A percentile compares a stretch with the other conserved stretches of the same genome.
phyloP scores from a whole-genome alignment of 495 filamentous ascomycete species.

The Daldinia concentrica region DNA sequence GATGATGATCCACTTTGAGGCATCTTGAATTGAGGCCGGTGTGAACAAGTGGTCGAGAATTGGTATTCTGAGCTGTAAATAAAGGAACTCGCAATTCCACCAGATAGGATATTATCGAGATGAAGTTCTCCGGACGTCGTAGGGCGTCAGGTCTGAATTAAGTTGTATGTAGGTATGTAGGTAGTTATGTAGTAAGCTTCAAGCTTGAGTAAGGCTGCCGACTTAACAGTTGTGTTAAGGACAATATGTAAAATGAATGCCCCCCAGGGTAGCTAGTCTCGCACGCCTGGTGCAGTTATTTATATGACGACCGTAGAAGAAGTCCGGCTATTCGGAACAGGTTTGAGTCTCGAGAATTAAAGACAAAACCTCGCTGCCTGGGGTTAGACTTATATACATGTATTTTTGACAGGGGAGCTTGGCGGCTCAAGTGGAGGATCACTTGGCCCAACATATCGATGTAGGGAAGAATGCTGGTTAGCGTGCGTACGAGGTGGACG shows the following conservation, averaged over 20 bases:
- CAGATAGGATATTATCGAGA: background rate
- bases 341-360: background rate
- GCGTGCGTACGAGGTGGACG: conserved; percentile 23
- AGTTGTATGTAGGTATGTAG: background rate
- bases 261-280: conserved; percentile 34
- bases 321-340: conserved; percentile 7
- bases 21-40: conserved; percentile 27
- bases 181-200: conserved; percentile 15
- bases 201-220: conserved; percentile 27
- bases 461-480: conserved; percentile 23
- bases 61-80: background rate
- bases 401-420: conserved; percentile 24
- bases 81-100: background rate
- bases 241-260: conserved; percentile 32
- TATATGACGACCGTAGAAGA: conserved; percentile 9
- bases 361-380: conserved; percentile 24
- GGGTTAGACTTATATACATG: conserved; percentile 20
- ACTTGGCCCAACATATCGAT: conserved; percentile 24
- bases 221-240: conserved; percentile 10
- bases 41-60: background rate
- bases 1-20: conserved; percentile 21
- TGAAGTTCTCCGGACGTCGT: background rate
- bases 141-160: conserved; percentile 15
- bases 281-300: conserved; percentile 41
- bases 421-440: conserved; percentile 36